Evolutionary conservation across 805 yeast species (phyloP).

Genomic region (Candida verbasci): DNA sequence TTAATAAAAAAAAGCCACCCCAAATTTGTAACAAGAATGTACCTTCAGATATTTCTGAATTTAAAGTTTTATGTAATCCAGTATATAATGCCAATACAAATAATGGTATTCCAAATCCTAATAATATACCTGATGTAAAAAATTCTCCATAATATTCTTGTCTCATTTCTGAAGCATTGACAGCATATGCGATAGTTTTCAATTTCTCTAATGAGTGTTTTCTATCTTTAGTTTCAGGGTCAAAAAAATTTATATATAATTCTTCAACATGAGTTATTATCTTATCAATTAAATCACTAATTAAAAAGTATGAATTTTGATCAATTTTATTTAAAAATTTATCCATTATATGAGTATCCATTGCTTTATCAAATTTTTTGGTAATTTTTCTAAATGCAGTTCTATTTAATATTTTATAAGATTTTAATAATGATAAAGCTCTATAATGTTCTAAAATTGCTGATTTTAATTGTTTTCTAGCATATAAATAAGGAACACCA

Average conservation of each 20-base stretch:
- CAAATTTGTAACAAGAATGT: conserved; percentile 73
- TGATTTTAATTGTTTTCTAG: conserved; percentile 61
- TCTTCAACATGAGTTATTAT: conserved; percentile 62
- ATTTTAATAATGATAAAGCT: conserved; percentile 62
- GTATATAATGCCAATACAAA: conserved; percentile 52
- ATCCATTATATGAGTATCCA: conserved; percentile 35
- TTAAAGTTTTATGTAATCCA: conserved; percentile 41
- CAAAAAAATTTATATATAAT: conserved; percentile 60
- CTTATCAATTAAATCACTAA: conserved; percentile 64
- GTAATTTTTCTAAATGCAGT: conserved; percentile 87
- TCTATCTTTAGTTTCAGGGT: conserved; percentile 46
- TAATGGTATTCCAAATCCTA: conserved; percentile 72
- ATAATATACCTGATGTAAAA: conserved; percentile 59
- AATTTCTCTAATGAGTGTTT: conserved; percentile 70
- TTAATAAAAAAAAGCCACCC: conserved; percentile 80
- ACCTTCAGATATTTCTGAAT: conserved; percentile 49
- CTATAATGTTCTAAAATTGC: conserved; percentile 74
- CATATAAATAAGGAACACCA: conserved; percentile 56
- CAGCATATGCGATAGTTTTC: conserved; percentile 38
- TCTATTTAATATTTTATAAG: conserved; percentile 71
- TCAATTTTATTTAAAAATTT: conserved; percentile 57
- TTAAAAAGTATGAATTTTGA: conserved; percentile 47
- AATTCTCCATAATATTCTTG: conserved; percentile 37
- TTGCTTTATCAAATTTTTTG: conserved; percentile 84
- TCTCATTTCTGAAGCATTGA: conserved; percentile 25